Percentiles rank a stretch among this genome's conserved stretches.
Conservation (phyloP, 257 asterid species). For the Capsicum rhomboideum region DNA sequence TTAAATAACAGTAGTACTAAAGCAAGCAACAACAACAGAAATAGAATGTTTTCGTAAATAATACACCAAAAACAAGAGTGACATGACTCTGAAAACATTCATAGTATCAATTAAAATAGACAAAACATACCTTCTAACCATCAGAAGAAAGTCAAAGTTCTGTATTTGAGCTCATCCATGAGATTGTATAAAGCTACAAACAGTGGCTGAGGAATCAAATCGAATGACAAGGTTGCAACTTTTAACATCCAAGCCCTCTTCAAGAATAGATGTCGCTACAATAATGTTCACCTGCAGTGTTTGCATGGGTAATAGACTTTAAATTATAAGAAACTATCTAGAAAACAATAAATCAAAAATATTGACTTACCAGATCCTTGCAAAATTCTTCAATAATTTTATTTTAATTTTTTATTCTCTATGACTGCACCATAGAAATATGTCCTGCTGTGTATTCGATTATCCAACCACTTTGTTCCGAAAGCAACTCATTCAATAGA, state of each 20-base stretch:
- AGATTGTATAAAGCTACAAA: conserved; percentile 88
- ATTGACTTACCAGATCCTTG: conserved; percentile 18
- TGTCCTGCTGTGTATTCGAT: conserved; percentile 58
- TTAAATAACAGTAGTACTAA: too few species aligned
- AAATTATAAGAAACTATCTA: neutral
- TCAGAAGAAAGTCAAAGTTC: conserved; percentile 62
- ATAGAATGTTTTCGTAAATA: neutral
- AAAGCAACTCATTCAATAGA: conserved; percentile 61
- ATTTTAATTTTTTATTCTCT: conserved; percentile 58
- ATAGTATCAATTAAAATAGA: neutral
- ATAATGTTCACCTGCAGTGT: conserved; percentile 65
- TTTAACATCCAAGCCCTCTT: conserved; percentile 91
- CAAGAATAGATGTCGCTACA: conserved; percentile 79
- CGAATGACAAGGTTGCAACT: conserved; percentile 88
- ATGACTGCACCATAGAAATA: conserved; percentile 33
- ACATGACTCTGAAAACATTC: neutral
- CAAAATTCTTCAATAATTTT: conserved; percentile 56
- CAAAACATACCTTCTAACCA: conserved; percentile 47
- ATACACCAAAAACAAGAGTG: neutral
- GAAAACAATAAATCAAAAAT: neutral
- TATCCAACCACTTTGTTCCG: conserved; percentile 47
- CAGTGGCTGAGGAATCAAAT: conserved; percentile 64
- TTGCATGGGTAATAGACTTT: neutral
- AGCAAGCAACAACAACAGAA: neutral
- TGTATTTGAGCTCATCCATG: conserved; percentile 93